These are phyloP conservation scores for Coprinopsis cinerea DNA, from an alignment of 768 basidiomycete species.

Conservation along the genomic window DNA sequence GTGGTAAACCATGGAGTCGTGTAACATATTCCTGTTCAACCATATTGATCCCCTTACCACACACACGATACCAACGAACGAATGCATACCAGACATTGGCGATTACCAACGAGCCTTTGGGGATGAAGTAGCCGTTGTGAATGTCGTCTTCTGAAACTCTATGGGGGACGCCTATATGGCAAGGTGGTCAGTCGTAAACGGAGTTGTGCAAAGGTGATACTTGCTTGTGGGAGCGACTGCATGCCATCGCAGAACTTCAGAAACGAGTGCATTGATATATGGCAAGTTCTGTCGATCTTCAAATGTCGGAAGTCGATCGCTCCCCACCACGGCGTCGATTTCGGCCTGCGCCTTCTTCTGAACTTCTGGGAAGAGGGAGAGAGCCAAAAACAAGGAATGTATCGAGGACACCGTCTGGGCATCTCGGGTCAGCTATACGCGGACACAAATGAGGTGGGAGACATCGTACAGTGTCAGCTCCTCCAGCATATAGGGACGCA, in stretches of 20 bases:
- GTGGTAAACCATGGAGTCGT: constrained; percentile 35
- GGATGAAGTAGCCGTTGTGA: constrained; percentile 38
- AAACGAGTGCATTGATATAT: constrained; percentile 32
- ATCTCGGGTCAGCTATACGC: neutral
- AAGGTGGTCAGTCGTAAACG: constrained; percentile 13
- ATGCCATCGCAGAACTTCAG: constrained; percentile 34
- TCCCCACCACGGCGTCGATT: constrained; percentile 36
- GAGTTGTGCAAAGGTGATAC: neutral
- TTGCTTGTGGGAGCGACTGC: constrained; percentile 27
- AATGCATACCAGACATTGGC: constrained; percentile 27
- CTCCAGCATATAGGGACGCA: constrained; percentile 43
- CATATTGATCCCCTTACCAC: neutral
- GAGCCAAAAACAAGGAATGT: constrained; percentile 34
- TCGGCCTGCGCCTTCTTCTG: constrained; percentile 37
- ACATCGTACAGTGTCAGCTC: constrained; percentile 33
- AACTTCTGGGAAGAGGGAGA: constrained; percentile 32
- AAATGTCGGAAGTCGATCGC: constrained; percentile 32
- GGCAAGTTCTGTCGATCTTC: constrained; percentile 35
- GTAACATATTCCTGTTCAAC: constrained; percentile 31
- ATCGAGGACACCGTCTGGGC: constrained; percentile 33
- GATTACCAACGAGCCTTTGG: constrained; percentile 33
- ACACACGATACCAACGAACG: neutral
- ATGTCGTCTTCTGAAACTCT: constrained; percentile 37
- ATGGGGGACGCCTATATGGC: constrained; percentile 30
- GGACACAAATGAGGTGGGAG: neutral